Evolutionary conservation across 208 protist species (phyloP).

Genomic region (Trichomonas gallinae): DNA sequence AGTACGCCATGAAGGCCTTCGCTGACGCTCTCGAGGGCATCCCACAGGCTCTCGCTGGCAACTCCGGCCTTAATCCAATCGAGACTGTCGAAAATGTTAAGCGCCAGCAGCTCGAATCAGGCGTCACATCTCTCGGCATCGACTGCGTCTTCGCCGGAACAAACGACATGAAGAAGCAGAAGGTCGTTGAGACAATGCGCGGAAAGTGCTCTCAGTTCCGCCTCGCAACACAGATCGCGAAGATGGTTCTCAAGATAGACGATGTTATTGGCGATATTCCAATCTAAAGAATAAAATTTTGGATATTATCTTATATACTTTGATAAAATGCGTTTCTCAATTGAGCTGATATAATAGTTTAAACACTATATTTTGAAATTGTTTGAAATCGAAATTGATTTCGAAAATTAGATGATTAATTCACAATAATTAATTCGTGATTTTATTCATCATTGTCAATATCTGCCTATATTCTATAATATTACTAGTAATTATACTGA

Average conservation of each 20-base stretch:
- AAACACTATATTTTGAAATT: no score
- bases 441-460: no score
- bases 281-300: slow-evolving; percentile 4
- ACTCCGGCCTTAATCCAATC: slow-evolving; percentile 87
- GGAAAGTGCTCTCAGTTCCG: slow-evolving; percentile 96
- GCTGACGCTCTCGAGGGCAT: slow-evolving; percentile 94
- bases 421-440: no score
- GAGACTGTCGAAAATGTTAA: slow-evolving; percentile 79
- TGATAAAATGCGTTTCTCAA: no score
- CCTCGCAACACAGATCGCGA: slow-evolving; percentile 97
- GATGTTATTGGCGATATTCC: slow-evolving; percentile 68
- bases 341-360: no score
- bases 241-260: slow-evolving; percentile 99
- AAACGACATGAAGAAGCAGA: slow-evolving; percentile 46
- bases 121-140: slow-evolving; percentile 84
- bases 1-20: slow-evolving; percentile 96
- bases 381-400: no score
- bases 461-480: no score
- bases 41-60: slow-evolving; percentile 94
- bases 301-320: background rate
- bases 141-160: slow-evolving; percentile 82
- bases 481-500: no score
- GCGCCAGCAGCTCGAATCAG: slow-evolving; percentile 68
- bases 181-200: slow-evolving; percentile 79
- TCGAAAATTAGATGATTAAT: no score